Percentiles rank a stretch among this genome's conserved stretches.
These are phyloP conservation scores for Aleurites moluccanus DNA, from an alignment of 441 rosid genomes.

Conservation along the genomic window DNA sequence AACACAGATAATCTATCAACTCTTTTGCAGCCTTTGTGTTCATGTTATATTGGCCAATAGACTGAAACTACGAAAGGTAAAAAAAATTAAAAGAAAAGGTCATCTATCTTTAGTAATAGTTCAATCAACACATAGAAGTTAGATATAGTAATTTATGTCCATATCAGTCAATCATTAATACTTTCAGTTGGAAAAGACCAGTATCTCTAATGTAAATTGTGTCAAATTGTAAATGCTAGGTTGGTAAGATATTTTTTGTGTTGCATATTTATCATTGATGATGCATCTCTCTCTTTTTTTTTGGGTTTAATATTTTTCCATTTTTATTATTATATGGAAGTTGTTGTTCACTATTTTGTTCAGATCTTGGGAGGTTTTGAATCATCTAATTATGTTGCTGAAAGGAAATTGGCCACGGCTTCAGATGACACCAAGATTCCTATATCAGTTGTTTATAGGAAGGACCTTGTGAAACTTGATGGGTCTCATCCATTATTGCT, in stretches of 20 bases:
- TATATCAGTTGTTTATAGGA: conserved; percentile 68
- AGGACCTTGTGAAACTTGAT: conserved; percentile 73
- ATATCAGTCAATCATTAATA: neutral
- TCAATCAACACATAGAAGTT: neutral
- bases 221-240: neutral
- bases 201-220: neutral
- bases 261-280: neutral
- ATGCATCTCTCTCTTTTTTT: neutral
- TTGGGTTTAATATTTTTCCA: neutral
- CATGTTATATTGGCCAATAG: neutral
- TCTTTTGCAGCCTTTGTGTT: neutral
- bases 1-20: no score
- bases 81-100: neutral
- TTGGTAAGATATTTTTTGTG: neutral
- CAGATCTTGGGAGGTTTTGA: conserved; percentile 95
- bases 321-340: neutral
- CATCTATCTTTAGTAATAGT: neutral
- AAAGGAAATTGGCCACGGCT: conserved; percentile 90
- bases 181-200: neutral
- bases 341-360: conserved; percentile 20
- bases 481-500: conserved; percentile 85
- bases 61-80: neutral
- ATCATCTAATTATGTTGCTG: conserved; percentile 70
- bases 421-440: conserved; percentile 84
- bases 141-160: neutral